Conservation (phyloP, 139 green algal genomes). For the Tetraselmis striata region DNA sequence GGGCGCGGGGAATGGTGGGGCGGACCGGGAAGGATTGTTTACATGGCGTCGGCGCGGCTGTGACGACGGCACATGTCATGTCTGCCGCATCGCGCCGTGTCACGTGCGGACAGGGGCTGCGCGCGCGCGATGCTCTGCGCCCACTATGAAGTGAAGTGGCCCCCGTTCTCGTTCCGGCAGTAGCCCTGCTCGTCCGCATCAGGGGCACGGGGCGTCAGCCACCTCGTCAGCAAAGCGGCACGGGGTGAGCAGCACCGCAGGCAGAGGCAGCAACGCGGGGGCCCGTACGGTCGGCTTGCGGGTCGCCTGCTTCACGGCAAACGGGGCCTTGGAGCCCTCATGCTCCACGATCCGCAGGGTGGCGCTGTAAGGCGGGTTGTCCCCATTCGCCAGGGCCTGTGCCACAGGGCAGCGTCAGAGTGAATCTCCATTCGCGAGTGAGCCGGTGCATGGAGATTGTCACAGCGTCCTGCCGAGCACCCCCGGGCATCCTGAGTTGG, state of each 20-base stretch:
- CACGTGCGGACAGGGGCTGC: too few species aligned
- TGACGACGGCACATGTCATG: too few species aligned
- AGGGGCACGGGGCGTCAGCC: too few species aligned
- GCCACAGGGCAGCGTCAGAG: too few species aligned
- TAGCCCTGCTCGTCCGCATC: not conserved
- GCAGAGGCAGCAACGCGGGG: too few species aligned
- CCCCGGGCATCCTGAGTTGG: not conserved
- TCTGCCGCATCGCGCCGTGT: too few species aligned
- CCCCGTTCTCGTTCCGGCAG: not conserved
- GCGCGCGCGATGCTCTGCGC: too few species aligned
- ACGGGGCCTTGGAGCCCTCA: not conserved
- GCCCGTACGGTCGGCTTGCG: not conserved
- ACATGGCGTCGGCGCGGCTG: too few species aligned
- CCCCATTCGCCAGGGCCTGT: not conserved
- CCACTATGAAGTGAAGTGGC: not conserved
- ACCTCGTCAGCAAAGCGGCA: too few species aligned
- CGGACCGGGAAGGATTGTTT: too few species aligned
- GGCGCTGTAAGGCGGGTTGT: not conserved
- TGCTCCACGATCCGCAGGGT: conserved; percentile 6
- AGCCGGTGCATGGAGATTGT: not conserved
- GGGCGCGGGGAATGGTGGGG: too few species aligned
- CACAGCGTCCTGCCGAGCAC: not conserved
- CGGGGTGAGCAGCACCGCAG: too few species aligned
- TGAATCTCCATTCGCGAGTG: not conserved
- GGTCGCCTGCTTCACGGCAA: not conserved